Base-by-base conservation (phyloP, 2,329 filamentous ascomycete genomes). In the Aureobasidium mangrovei region DNA sequence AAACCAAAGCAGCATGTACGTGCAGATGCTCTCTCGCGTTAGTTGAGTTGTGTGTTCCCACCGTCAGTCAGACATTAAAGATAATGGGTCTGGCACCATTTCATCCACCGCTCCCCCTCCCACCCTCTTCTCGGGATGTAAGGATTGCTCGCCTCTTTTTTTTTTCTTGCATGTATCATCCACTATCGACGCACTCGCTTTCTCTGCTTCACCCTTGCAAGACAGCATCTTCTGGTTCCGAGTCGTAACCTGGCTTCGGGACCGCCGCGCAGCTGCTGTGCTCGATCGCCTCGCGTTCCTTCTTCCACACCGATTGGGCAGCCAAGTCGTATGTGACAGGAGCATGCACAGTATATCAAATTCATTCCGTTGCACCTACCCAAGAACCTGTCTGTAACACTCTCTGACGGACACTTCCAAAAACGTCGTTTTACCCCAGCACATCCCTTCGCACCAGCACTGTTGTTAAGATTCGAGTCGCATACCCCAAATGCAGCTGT, bases 41-140 rank as follows among this genome's bases (percentile, higher is more conserved):
- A 54, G 53, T 46, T 54, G 47, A 49, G 26, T 33, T 51, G 38
- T 42, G 43, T 48, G 44, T 42, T 46, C 53, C 53, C 53, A 47
- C 42, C 53, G 53, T 48, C 53, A 54, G 53, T 48, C 53, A 54
- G 53, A 54, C 53, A 54, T 54, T 43, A 54, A 54, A 54, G 53
- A 54, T 47, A 48, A 47, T 46, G 44, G 36, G 35, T 32, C 53
- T 54, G 52, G 52, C 52, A 47, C 42, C n/a, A 38, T 40, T 39
- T 38, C 53, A 36, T 54, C 53, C 43, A 54, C 53, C 53, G 42
- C 53, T 54, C 43, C 38, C 35, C 44, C 41, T 31, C 36, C 41
- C 49, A 53, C 49, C 40, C 32, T 44, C 40, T 44, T 18, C 31
- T 38, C 10, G 49, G 49, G 39, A 53, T 53, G 49, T 39, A 53